Percentiles rank a stretch among this genome's conserved stretches.
phyloP scores from a whole-genome alignment of 306 rosid species.

The Urtica urens region DNA sequence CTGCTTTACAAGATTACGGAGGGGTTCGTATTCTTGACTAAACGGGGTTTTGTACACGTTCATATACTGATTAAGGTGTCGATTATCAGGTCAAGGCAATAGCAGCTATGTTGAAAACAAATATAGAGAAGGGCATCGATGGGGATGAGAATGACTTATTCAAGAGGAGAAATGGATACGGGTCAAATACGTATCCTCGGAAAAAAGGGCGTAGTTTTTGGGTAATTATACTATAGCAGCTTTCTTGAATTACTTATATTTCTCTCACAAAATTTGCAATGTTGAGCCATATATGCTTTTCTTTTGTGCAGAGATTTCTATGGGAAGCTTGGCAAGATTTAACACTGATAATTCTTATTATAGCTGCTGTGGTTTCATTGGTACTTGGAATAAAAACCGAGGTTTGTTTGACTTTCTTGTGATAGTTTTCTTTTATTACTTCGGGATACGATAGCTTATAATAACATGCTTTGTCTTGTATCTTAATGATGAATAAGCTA shows the following conservation, averaged over 20 bases:
- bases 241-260: too few species aligned
- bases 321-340: slow-evolving; percentile 99
- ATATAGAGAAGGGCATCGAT: slow-evolving; percentile 49
- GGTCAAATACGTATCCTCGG: slow-evolving; percentile 91
- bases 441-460: too few species aligned
- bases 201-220: slow-evolving; percentile 79
- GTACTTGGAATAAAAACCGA: slow-evolving; percentile 78
- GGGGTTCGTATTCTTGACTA: slow-evolving; percentile 50
- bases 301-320: slow-evolving; percentile 60
- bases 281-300: not conserved
- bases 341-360: slow-evolving; percentile 75
- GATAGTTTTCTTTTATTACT: not conserved
- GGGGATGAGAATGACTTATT: slow-evolving; percentile 49
- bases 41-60: not conserved
- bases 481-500: too few species aligned
- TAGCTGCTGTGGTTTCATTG: slow-evolving; percentile 83
- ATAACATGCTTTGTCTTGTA: too few species aligned
- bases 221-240: slow-evolving; percentile 28
- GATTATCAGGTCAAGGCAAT: slow-evolving; percentile 60
- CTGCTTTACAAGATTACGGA: slow-evolving; percentile 52
- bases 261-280: not conserved
- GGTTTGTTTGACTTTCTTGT: slow-evolving; percentile 32
- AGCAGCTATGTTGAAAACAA: slow-evolving; percentile 45
- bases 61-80: not conserved
- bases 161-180: slow-evolving; percentile 54